Percentiles rank a stretch among this genome's conserved stretches.
Conservation (phyloP, 176 grass and related monocot genomes). For the Oryza meyeriana region DNA sequence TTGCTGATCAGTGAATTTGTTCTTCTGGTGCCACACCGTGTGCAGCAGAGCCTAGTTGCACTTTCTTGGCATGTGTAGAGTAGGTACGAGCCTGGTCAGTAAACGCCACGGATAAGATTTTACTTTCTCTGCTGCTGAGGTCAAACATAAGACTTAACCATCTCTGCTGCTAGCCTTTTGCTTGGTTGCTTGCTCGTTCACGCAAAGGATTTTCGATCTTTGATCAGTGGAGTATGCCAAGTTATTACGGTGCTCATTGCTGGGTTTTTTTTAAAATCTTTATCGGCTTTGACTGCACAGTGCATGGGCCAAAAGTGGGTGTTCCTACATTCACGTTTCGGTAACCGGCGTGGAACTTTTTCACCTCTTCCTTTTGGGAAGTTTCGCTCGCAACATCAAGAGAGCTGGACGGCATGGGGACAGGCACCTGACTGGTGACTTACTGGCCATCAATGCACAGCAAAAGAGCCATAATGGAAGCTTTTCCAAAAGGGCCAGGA, state of each 20-base stretch:
- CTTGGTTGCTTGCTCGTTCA: background rate
- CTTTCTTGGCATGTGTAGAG: background rate
- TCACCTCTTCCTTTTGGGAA: slow-evolving; percentile 34
- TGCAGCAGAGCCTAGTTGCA: background rate
- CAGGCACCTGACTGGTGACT: slow-evolving; percentile 33
- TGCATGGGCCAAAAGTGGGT: background rate
- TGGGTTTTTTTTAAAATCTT: background rate
- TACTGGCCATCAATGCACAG: slow-evolving; percentile 23
- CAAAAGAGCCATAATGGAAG: slow-evolving; percentile 4
- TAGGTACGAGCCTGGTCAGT: background rate
- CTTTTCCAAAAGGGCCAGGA: slow-evolving; percentile 30
- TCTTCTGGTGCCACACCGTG: background rate
- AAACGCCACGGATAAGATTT: background rate
- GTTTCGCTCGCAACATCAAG: slow-evolving; percentile 18
- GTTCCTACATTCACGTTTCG: slow-evolving; percentile 7
- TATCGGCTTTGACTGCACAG: background rate
- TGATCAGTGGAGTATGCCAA: background rate
- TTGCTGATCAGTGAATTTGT: background rate
- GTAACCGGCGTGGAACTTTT: slow-evolving; percentile 19
- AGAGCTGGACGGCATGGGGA: background rate
- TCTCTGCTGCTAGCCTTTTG: background rate
- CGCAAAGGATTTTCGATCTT: background rate
- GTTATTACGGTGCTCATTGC: background rate
- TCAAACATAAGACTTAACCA: background rate
- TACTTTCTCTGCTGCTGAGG: background rate